A percentile compares a stretch with the other conserved stretches of the same genome.
phyloP scores from a whole-genome alignment of 2,329 filamentous ascomycete genomes.

The Epicoccum nigrum region DNA sequence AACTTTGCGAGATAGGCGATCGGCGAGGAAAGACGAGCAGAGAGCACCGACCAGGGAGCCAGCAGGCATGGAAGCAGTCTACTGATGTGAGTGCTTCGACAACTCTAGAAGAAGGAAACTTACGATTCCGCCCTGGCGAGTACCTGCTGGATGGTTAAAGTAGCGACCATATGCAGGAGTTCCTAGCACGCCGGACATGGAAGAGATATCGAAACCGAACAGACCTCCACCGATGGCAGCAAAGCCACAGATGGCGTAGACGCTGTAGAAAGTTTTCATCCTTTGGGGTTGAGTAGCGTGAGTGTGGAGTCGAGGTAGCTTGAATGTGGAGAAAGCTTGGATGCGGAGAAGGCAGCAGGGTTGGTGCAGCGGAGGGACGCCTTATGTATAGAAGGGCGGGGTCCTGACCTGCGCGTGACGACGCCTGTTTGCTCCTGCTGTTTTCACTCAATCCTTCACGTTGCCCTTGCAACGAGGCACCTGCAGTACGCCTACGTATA shows the following conservation, averaged over 20 bases:
- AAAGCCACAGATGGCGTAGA: slow-evolving; percentile 65
- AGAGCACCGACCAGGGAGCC: slow-evolving; percentile 57
- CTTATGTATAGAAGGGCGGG: slow-evolving; percentile 18
- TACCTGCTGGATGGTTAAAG: slow-evolving; percentile 44
- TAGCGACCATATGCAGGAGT: slow-evolving; percentile 46
- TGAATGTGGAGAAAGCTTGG: background rate
- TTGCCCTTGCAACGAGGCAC: slow-evolving; percentile 1
- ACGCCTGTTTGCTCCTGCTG: slow-evolving; percentile 16
- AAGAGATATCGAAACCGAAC: slow-evolving; percentile 50
- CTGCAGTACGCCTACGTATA: background rate
- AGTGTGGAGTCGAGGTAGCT: slow-evolving; percentile 4
- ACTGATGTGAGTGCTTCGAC: background rate
- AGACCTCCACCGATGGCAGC: slow-evolving; percentile 61
- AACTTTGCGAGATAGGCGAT: slow-evolving; percentile 52
- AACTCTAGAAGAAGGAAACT: slow-evolving; percentile 37
- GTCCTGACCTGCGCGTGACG: slow-evolving; percentile 27
- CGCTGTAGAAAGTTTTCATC: slow-evolving; percentile 54
- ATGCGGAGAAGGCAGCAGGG: slow-evolving; percentile 4
- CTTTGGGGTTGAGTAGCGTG: slow-evolving; percentile 20
- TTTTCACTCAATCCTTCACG: slow-evolving; percentile 19
- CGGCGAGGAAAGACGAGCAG: slow-evolving; percentile 54
- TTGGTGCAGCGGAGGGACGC: background rate
- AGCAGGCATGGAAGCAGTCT: slow-evolving; percentile 57
- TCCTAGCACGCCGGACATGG: slow-evolving; percentile 48
- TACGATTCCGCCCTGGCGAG: slow-evolving; percentile 50